phyloP scores from a whole-genome alignment of 2,329 filamentous ascomycete genomes.

The Leptodontidium sp. region DNA sequence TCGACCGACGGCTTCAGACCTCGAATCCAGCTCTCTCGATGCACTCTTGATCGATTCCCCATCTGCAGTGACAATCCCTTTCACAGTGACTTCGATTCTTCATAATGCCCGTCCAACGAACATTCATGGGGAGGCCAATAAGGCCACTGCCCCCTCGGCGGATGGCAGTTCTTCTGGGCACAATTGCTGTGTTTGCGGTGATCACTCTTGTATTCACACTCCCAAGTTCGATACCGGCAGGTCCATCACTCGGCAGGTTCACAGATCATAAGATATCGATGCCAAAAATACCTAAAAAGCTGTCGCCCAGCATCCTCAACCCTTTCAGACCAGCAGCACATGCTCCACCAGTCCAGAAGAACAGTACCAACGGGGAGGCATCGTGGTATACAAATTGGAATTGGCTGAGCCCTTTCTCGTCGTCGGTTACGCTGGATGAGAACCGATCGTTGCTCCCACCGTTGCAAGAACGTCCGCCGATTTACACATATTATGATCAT shows the following conservation, averaged over 20 bases:
- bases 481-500: conserved; percentile 92
- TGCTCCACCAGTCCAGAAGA: conserved; percentile 75
- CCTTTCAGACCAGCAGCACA: conserved; percentile 77
- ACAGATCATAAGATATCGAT: conserved; percentile 60
- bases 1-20: conserved; percentile 8
- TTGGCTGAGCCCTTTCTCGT: conserved; percentile 92
- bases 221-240: conserved; percentile 56
- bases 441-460: conserved; percentile 85
- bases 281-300: conserved; percentile 55
- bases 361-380: conserved; percentile 79
- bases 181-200: conserved; percentile 61
- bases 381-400: conserved; percentile 91
- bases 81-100: conserved; percentile 1
- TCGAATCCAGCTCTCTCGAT: conserved; percentile 17
- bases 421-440: conserved; percentile 79
- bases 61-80: conserved; percentile 12
- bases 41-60: conserved; percentile 31
- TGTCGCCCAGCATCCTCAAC: conserved; percentile 58
- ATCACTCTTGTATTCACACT: conserved; percentile 62
- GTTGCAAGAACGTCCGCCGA: conserved; percentile 70
- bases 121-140: conserved; percentile 57
- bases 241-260: conserved; percentile 58
- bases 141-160: conserved; percentile 61
- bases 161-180: conserved; percentile 59
- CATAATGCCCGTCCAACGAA: conserved; percentile 57